Base-by-base conservation (phyloP, 2,329 filamentous ascomycete genomes). In the Hypoxylon sp. region DNA sequence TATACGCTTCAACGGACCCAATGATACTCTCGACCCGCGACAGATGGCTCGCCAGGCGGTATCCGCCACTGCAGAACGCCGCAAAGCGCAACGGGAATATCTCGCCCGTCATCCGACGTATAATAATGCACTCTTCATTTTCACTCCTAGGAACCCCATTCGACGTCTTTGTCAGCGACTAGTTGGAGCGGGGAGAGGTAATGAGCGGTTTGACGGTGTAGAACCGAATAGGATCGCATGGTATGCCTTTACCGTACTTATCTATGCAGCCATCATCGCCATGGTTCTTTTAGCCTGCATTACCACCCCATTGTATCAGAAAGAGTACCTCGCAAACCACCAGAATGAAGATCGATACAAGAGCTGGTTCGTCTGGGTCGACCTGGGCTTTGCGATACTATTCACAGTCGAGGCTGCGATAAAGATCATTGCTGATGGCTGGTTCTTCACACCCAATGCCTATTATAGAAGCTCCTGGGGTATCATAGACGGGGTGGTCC, bases 261-360 rank as follows among this genome's bases (percentile, higher is more conserved):
- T 98, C 57, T 99, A 99, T 76, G 89, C 91, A 22, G 91, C 92
- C 13, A 97, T 99, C 66, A 92, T 98, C 43, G 92, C 93, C 52
- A 99, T 99, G 96, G 95, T 99, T n/a, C 79, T 97, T 46, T 85
- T 99, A 53, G 95, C 95, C 28, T 99, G 94, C 74, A 84, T 98
- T 52, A 97, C 94, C 1, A 99, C 95, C 1, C 95, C 95, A 0
- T 81, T 99, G 15, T 99, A 96, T 75, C 95, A 99, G 75, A 93
- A 91, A 75, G 85, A 93, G 70, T 96, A 97, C 74, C 94, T 94
- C 71, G 76, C 86, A 55, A 81, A 77, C 44, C 78, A 84, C 60
- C 17, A 62, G 15, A 34, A 62, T 24, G 74, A 78, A 0, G 88
- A 87, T 73, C 88, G 82, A 61, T 80, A 86, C 47, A 84, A 83